phyloP scores from a whole-genome alignment of 73 alveolate species.

The Tetrahymena elliotti region DNA sequence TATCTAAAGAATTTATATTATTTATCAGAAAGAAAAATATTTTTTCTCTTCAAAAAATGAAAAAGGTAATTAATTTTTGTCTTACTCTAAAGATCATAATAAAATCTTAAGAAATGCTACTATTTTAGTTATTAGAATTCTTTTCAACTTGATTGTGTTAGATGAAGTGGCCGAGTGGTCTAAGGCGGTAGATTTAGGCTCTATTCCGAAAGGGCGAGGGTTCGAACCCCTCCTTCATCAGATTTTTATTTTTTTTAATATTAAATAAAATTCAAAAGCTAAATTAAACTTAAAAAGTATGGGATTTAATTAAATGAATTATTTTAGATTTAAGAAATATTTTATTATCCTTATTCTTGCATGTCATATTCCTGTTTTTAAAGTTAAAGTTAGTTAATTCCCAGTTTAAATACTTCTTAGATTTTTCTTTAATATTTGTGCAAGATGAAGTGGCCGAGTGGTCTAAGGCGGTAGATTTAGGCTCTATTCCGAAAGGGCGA shows the following conservation, averaged over 20 bases:
- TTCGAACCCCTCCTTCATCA: slow-evolving; percentile 3
- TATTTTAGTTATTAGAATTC: background rate
- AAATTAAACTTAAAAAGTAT: background rate
- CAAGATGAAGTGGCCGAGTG: background rate
- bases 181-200: slow-evolving; percentile 2
- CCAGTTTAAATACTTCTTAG: background rate
- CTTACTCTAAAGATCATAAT: too few relatives aligned
- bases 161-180: slow-evolving; percentile 5
- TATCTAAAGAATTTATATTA: too few relatives aligned
- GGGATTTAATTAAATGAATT: background rate
- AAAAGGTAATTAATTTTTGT: too few relatives aligned
- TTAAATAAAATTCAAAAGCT: background rate
- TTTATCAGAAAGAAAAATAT: too few relatives aligned
- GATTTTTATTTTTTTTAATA: background rate
- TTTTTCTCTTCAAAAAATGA: too few relatives aligned
- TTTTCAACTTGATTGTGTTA: background rate
- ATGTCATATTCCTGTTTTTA: background rate
- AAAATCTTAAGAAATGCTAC: background rate
- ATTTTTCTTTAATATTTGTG: background rate
- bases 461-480: background rate
- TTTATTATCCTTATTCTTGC: background rate
- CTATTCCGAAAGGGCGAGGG: slow-evolving; percentile 5
- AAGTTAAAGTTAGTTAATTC: background rate
- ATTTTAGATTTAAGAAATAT: background rate
- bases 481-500: background rate